Base-by-base conservation (phyloP, 2,329 filamentous ascomycete species). In the Aspergillus intermedius region DNA sequence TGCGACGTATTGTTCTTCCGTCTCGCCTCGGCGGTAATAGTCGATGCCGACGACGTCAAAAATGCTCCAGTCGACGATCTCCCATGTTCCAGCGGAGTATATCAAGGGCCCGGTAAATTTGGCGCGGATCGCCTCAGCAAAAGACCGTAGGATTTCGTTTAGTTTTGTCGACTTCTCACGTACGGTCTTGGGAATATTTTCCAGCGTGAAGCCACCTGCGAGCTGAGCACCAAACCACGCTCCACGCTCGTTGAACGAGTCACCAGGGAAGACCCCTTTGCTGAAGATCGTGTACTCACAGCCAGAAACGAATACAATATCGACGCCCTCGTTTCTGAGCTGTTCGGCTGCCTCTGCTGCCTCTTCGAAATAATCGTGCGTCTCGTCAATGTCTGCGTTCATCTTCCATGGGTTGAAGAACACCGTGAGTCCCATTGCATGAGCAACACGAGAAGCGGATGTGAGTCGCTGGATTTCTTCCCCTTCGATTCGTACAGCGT, bases 321-420 rank as follows among this genome's bases (percentile, higher is more conserved):
- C 44, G 12, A 51, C 22, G 0, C 52, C 52, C 44, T 52, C 46
- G 1, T 30, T 43, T 0, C 48, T 40, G 4, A 53, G 22, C 39
- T 21, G 30, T n/a, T 54, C 48, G 5, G 48, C 52, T 0, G 34
- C 25, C 10, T 44, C 21, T 13, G 50, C 50, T 1, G 52, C 50
- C 32, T 51, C 41, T 42, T 53, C 22, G 9, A 49, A 42, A 13
- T 52, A 50, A 5, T 37, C 25, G 13, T 44, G 44, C 4, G 48
- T 54, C 30, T 34, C 52, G 0, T 50, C 48, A 7, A 49, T 19
- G 32, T 7, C 39, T 8, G 21, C 48, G 22, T 53, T 50, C 50
- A 54, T 54, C 42, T 50, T 54, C 50, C 50, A 54, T 12, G 50
- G 50, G 5, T 51, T 54, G 39, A 53, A 49, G 19, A 53, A 53